Conservation (phyloP, 768 basidiomycete genomes). For the Mycena crocata region DNA sequence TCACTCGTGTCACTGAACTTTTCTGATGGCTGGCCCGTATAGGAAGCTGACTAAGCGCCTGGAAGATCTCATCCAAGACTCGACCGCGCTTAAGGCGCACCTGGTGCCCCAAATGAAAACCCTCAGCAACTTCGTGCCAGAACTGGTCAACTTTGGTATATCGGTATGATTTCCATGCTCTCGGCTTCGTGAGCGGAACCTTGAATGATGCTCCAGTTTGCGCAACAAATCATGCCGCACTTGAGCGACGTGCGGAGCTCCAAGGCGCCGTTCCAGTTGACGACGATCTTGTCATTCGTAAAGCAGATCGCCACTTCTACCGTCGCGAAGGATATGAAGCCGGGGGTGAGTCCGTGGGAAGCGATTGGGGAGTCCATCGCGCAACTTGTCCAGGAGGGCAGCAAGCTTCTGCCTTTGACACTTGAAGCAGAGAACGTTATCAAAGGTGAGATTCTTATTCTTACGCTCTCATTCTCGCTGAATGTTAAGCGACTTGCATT, state of each 20-base stretch:
- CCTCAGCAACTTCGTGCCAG: constrained; percentile 78
- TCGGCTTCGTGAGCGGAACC: background rate
- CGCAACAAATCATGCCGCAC: constrained; percentile 90
- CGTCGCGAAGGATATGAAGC: constrained; percentile 74
- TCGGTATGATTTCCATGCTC: constrained; percentile 66
- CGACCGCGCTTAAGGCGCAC: constrained; percentile 76
- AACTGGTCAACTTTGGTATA: constrained; percentile 92
- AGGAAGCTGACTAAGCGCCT: constrained; percentile 92
- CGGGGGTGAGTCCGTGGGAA: constrained; percentile 81
- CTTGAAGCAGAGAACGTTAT: constrained; percentile 82
- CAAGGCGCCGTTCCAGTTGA: constrained; percentile 83
- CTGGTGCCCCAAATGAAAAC: constrained; percentile 80
- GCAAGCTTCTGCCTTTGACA: constrained; percentile 74
- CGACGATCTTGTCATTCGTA: constrained; percentile 75
- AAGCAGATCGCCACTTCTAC: constrained; percentile 79
- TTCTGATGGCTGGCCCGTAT: constrained; percentile 5
- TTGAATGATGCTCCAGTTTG: constrained; percentile 68
- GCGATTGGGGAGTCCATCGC: constrained; percentile 76
- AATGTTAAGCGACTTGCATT: constrained; percentile 3
- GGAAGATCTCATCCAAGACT: constrained; percentile 81
- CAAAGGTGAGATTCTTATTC: constrained; percentile 67
- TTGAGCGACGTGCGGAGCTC: constrained; percentile 82
- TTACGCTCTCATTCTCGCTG: background rate
- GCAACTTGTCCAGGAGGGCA: constrained; percentile 78
- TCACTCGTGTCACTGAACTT: background rate